Evolutionary conservation across 208 protist species (phyloP).

Genomic region (Leishmania tropica): DNA sequence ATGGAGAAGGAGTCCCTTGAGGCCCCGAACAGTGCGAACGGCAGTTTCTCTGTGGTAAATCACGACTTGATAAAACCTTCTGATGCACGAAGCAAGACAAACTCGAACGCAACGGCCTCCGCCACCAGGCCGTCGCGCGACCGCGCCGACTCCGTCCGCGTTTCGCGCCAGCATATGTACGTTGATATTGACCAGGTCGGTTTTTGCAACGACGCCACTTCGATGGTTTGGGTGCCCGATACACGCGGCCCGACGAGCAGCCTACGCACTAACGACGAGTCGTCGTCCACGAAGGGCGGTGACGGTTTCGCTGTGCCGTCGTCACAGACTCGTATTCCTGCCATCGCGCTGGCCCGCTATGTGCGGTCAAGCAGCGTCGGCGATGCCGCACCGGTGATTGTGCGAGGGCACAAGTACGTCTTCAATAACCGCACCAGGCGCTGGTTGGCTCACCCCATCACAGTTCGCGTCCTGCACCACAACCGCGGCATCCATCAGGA

Average conservation of each 20-base stretch:
- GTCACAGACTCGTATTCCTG: constrained; percentile 4
- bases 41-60: neutral
- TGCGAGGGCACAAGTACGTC: constrained; percentile 35
- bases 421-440: constrained; percentile 25
- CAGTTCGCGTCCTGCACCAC: constrained; percentile 48
- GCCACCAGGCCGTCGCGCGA: neutral
- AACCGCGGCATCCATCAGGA: constrained; percentile 53
- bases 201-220: neutral
- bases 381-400: constrained; percentile 25
- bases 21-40: neutral
- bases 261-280: neutral
- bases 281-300: neutral
- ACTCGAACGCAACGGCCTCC: neutral
- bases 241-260: neutral
- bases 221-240: neutral
- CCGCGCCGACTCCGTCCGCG: neutral
- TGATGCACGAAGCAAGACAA: neutral
- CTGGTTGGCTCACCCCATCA: constrained; percentile 41
- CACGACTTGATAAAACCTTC: neutral
- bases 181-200: neutral
- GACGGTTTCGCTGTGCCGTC: neutral
- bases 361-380: constrained; percentile 10
- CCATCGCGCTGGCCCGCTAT: neutral
- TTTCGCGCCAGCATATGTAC: neutral
- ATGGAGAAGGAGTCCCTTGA: neutral